These are phyloP conservation scores for Angophora floribunda DNA, from an alignment of 345 rosid species.

Conservation along the genomic window DNA sequence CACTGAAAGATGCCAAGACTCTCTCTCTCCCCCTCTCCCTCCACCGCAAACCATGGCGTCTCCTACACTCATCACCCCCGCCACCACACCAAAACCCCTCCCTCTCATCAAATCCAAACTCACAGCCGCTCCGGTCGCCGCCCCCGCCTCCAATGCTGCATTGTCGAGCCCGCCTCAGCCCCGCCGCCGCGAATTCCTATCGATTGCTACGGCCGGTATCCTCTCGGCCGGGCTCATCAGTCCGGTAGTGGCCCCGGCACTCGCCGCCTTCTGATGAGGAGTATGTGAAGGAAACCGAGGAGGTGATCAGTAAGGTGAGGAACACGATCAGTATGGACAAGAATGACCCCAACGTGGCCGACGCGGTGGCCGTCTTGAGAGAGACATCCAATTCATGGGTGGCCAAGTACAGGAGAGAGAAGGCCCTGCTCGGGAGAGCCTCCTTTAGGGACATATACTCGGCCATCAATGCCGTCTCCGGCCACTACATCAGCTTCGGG, in stretches of 20 bases:
- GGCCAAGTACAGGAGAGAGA: constrained; percentile 93
- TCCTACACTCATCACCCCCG: constrained; percentile 52
- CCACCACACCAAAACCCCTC: constrained; percentile 18
- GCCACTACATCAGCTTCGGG: constrained; percentile 93
- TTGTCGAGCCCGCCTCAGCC: background rate
- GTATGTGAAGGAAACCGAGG: constrained; percentile 72
- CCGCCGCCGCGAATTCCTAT: constrained; percentile 54
- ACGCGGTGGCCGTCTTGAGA: constrained; percentile 69
- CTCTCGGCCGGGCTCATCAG: constrained; percentile 8
- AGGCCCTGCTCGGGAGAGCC: constrained; percentile 62
- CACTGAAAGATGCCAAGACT: background rate
- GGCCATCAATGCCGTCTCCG: constrained; percentile 84
- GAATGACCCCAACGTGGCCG: constrained; percentile 71
- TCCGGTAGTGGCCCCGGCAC: constrained; percentile 23
- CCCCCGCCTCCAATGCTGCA: background rate
- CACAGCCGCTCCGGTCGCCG: constrained; percentile 4
- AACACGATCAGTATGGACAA: constrained; percentile 60
- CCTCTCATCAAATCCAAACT: constrained; percentile 9
- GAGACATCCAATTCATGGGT: constrained; percentile 84
- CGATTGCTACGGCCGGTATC: constrained; percentile 5
- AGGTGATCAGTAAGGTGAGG: constrained; percentile 67
- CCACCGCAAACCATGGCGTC: constrained; percentile 49
- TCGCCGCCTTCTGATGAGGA: constrained; percentile 52
- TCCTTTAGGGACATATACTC: constrained; percentile 86
- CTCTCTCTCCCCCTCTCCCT: background rate